Evolutionary conservation across 2,329 filamentous ascomycete genomes (phyloP), one percentile per base, ranked within the genome.

Genomic region (Venturia carpophila): DNA sequence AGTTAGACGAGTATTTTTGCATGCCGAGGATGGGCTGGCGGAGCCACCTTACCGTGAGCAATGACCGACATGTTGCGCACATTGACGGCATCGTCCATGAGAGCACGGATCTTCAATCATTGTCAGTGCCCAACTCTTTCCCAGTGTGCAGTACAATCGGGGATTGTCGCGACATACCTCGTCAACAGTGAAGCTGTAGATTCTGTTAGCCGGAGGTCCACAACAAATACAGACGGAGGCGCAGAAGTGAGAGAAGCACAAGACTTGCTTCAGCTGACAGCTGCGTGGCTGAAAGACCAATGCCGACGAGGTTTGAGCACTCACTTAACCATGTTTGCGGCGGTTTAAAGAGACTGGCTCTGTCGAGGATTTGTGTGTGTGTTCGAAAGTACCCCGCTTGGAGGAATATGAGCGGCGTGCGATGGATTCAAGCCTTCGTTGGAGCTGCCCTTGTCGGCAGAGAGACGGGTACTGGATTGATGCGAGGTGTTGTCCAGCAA

Each of bases 261-360:
- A 11, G 3, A 9, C 15, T n/a, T 15, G 9, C 45, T 56, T 13
- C 30, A 60, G 47, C 63, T 45, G n/a, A 30, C 30, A n/a, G n/a
- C 62, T 47, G 5, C 56, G 34, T 24, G 52, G 5, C 13, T 19
- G 13, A 27, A 5, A 43, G 2, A 19, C 5, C 34, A 37, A 24
- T 27, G 21, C 17, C 19, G 58, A 60, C 17, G 17, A 39, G 60
- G 27, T 60, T 34, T 6, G 45, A 9, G 24, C 27, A 93, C 92
- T 89, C 89, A 97, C 92, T 97, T 97, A 80, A 99, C 94, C 94
- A 99, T 99, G 80, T 92, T 97, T 89, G 83, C 91, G 90, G 92
- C 90, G 63, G 21, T 64, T 64, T 34, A 39, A 56, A 49, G 52
- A 39, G 63, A 52, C 47, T 60, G 37, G 60, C 37, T 61, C 37